phyloP scores from a whole-genome alignment of 129 eudicot genomes.

The Ambrosia trifida region DNA sequence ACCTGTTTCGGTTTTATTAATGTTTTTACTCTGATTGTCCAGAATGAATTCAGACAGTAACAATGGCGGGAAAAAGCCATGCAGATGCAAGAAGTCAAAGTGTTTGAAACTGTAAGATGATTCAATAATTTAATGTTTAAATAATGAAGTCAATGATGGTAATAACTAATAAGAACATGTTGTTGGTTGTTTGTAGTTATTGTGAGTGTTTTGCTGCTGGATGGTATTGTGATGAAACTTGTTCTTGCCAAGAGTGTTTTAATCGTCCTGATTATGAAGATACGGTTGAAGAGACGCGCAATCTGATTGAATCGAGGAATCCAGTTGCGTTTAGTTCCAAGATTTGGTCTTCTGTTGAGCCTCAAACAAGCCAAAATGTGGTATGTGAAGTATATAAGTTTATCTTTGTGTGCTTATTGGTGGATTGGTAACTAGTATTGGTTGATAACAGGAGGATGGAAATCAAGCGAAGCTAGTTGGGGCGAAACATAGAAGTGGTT shows the following conservation, averaged over 20 bases:
- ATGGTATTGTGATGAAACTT: conserved; percentile 56
- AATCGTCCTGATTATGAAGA: conserved; percentile 64
- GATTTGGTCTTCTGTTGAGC: conserved; percentile 31
- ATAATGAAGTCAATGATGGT: not conserved
- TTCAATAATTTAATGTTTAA: not conserved
- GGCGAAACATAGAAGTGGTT: conserved; percentile 73
- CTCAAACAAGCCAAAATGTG: conserved; percentile 35
- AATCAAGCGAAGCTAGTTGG: conserved; percentile 37
- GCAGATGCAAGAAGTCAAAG: conserved; percentile 65
- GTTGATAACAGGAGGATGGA: conserved; percentile 48
- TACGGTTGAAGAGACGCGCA: conserved; percentile 50
- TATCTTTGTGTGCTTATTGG: conserved; percentile 1
- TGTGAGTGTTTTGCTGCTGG: conserved; percentile 90
- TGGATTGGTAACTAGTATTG: not conserved
- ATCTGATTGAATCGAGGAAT: conserved; percentile 56
- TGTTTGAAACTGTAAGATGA: conserved; percentile 79
- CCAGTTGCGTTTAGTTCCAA: conserved; percentile 79
- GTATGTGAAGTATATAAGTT: conserved; percentile 28
- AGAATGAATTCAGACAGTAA: conserved; percentile 45
- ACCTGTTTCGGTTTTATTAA: not conserved
- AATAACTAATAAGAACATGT: too few species aligned
- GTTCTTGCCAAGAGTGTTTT: conserved; percentile 78
- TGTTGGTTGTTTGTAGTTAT: conserved; percentile 46
- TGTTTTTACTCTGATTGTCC: not conserved
- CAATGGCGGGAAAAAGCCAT: conserved; percentile 50